phyloP scores from a whole-genome alignment of 345 rosid genomes.

The Euphorbia pulcherrima region DNA sequence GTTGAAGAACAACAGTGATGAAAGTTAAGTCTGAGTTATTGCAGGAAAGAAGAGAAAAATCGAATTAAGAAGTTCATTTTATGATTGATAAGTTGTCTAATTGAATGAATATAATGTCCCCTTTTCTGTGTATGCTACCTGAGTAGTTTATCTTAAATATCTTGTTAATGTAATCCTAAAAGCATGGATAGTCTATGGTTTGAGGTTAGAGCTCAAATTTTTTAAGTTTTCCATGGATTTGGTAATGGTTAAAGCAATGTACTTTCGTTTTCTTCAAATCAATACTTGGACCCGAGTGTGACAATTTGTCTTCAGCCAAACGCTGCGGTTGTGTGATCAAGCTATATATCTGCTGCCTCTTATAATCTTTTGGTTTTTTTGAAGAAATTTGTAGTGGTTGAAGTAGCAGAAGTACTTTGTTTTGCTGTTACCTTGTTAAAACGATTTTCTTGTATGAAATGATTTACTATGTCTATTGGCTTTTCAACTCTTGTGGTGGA shows the following conservation, averaged over 20 bases:
- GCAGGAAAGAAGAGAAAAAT: background rate
- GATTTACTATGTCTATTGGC: background rate
- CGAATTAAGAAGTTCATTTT: background rate
- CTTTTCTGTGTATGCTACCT: background rate
- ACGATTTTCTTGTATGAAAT: background rate
- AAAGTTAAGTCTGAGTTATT: background rate
- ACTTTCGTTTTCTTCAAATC: background rate
- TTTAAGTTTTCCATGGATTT: background rate
- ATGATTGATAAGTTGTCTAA: background rate
- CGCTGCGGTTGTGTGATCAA: background rate
- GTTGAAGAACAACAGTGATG: constrained; percentile 2
- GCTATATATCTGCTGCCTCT: background rate
- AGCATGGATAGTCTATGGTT: background rate
- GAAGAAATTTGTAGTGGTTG: too few species aligned
- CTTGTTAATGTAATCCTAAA: background rate
- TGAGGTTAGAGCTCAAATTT: background rate
- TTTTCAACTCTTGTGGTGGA: background rate
- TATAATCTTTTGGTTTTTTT: background rate
- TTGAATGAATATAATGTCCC: background rate
- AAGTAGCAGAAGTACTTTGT: too few species aligned
- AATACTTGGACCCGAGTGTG: background rate
- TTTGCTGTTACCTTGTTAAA: too few species aligned
- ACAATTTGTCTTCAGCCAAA: background rate
- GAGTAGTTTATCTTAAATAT: background rate
- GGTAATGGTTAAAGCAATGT: too few species aligned